These are phyloP conservation scores for Colletotrichum tropicicola DNA, from an alignment of 2,329 filamentous ascomycete genomes.

Conservation along the genomic window DNA sequence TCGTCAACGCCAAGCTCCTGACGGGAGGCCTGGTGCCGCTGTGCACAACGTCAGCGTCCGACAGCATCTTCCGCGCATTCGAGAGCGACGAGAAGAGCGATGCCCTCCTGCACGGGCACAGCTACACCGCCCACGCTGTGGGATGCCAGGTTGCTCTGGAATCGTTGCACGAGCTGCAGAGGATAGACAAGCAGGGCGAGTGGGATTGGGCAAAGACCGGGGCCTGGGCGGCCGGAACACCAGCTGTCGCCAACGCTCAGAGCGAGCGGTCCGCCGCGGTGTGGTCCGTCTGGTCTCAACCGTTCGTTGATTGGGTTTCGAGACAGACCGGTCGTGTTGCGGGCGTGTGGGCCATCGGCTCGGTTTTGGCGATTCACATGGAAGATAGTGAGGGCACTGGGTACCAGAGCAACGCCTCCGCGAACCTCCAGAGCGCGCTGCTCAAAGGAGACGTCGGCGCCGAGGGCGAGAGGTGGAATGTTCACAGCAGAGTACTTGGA, in stretches of 20 bases:
- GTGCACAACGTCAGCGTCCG: slow-evolving; percentile 78
- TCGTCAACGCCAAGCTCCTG: slow-evolving; percentile 84
- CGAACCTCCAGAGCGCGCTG: slow-evolving; percentile 46
- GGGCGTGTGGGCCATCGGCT: slow-evolving; percentile 78
- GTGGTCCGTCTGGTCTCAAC: slow-evolving; percentile 78
- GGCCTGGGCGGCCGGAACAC: slow-evolving; percentile 42
- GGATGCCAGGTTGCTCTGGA: slow-evolving; percentile 82
- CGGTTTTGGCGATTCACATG: slow-evolving; percentile 73
- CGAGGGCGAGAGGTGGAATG: slow-evolving; percentile 48
- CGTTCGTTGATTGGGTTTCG: slow-evolving; percentile 69
- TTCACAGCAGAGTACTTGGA: slow-evolving; percentile 63
- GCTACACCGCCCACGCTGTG: slow-evolving; percentile 85
- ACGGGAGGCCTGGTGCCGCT: slow-evolving; percentile 84
- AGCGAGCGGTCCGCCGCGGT: slow-evolving; percentile 29
- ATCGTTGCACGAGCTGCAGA: slow-evolving; percentile 66
- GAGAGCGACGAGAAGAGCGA: slow-evolving; percentile 78
- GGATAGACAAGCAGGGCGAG: slow-evolving; percentile 62
- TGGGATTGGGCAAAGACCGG: slow-evolving; percentile 66
- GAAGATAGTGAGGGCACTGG: slow-evolving; percentile 50
- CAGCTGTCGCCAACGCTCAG: not conserved
- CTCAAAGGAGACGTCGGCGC: not conserved
- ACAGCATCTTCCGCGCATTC: slow-evolving; percentile 78
- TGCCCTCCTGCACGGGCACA: slow-evolving; percentile 84
- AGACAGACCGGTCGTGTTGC: slow-evolving; percentile 60
- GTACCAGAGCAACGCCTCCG: slow-evolving; percentile 57